Evolutionary conservation across 2,329 filamentous ascomycete species (phyloP), one percentile per base, ranked within the genome.

Genomic region (Purpureocillium takamizusanense): DNA sequence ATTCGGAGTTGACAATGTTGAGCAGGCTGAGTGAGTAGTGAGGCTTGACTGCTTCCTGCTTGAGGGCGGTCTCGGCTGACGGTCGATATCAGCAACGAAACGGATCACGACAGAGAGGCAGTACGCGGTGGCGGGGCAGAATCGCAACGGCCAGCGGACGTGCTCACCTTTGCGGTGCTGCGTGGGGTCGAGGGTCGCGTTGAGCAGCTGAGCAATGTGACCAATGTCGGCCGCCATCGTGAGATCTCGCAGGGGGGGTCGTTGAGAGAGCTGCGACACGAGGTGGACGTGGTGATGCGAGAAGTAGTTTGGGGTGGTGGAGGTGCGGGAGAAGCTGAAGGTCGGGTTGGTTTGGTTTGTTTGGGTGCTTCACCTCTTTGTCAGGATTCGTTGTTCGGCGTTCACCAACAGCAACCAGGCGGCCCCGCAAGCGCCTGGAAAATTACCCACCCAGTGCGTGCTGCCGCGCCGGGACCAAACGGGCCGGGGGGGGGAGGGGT

Each of bases 1-100:
- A 68, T 41, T 81, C 76, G 49, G 83, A 79, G 46, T 85, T 86
- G 53, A 95, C 87, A 56, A 97, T 94, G 52, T 90, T 88, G 37
- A 98, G 83, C 39, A 98, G 79, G 39, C 75, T 73, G 37, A 97
- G 73, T 13, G 90, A 94, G 69, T 94, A 98, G 54, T 84, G 83
- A 8, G 87, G 83, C 60, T 88, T 89, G 55, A 72, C 70, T 61
- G 95, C 83, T 65, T 92, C 83, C 45, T 76, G 69, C 55, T 84
- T 81, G 51, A 97, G 78, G 41, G 82, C 78, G 51, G 71, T 70
- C 69, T 97, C 88, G 59, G 90, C 88, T 97, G 61, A 51, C 49
- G 43, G 49, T 33, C 9, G 12, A 23, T 21, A 13, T 12, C 28
- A 30, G 11, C 13, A 12, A 30, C 11, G 28, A 13, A 28, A 13